phyloP scores from a whole-genome alignment of 2,329 filamentous ascomycete species.

The Diaporthe australafricana region DNA sequence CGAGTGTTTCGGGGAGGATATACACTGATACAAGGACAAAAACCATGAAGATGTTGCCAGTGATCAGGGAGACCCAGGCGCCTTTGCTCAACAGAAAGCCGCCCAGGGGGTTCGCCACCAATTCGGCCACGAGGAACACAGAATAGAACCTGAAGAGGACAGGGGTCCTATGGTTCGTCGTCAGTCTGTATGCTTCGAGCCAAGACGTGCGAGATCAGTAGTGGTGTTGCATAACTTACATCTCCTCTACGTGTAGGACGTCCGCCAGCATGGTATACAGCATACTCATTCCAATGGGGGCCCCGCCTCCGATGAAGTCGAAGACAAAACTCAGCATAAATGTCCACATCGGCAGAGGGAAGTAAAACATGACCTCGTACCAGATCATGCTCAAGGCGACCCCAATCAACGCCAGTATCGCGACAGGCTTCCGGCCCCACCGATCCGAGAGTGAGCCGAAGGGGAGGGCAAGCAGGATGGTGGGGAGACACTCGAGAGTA shows the following conservation, averaged over 20 bases:
- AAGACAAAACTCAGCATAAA: conserved; percentile 56
- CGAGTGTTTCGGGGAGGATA: conserved; percentile 57
- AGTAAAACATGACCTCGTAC: conserved; percentile 44
- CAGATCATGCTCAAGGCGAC: conserved; percentile 40
- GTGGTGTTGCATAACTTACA: conserved; percentile 4
- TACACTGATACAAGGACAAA: conserved; percentile 46
- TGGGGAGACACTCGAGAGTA: conserved; percentile 59
- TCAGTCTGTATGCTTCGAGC: background rate
- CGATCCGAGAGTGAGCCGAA: conserved; percentile 60
- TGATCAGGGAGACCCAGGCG: conserved; percentile 54
- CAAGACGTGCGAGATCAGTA: too few species aligned
- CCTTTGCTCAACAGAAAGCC: conserved; percentile 53
- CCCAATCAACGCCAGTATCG: conserved; percentile 47
- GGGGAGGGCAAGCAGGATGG: conserved; percentile 57
- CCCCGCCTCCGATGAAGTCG: conserved; percentile 56
- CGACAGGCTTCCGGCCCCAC: conserved; percentile 60
- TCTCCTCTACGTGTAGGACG: conserved; percentile 50
- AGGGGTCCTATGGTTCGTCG: conserved; percentile 46
- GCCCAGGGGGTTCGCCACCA: conserved; percentile 53
- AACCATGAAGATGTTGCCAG: conserved; percentile 47
- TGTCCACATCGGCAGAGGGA: conserved; percentile 45
- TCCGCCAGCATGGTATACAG: conserved; percentile 59
- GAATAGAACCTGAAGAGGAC: conserved; percentile 55
- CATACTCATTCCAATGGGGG: conserved; percentile 54
- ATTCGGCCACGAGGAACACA: conserved; percentile 51